Percentiles rank a stretch among this genome's conserved stretches.
phyloP scores from a whole-genome alignment of 73 alveolate genomes.

The Paramecium sexaurelia region DNA sequence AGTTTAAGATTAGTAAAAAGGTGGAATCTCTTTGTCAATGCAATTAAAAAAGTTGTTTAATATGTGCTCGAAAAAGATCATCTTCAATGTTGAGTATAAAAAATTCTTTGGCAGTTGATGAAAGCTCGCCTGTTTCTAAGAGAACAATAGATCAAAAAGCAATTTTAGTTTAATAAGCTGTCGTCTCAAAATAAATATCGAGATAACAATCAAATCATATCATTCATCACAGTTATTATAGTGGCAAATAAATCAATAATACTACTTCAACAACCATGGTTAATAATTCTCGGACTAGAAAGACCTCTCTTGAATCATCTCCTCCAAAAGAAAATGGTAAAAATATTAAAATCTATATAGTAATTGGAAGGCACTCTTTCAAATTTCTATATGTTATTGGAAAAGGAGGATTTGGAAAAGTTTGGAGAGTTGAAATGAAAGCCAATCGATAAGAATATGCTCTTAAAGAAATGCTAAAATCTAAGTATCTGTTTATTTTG shows the following conservation, averaged over 20 bases:
- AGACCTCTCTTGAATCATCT: conserved; percentile 10
- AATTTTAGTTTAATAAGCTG: not conserved
- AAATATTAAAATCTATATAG: not conserved
- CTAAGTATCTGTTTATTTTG: not conserved
- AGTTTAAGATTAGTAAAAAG: conserved; percentile 40
- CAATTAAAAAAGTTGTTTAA: conserved; percentile 34
- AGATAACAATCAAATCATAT: conserved; percentile 26
- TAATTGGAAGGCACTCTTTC: conserved; percentile 54
- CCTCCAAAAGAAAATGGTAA: conserved; percentile 14
- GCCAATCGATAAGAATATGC: conserved; percentile 45
- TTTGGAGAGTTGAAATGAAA: conserved; percentile 57
- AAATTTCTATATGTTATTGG: conserved; percentile 47
- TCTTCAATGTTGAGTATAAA: conserved; percentile 13
- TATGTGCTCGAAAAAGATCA: conserved; percentile 41
- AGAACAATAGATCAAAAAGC: conserved; percentile 16
- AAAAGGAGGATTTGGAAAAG: conserved; percentile 50
- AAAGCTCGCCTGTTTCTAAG: conserved; percentile 42
- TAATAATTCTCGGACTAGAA: conserved; percentile 8
- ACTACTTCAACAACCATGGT: conserved; percentile 28
- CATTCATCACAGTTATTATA: conserved; percentile 13
- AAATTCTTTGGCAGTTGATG: conserved; percentile 24
- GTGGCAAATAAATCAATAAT: conserved; percentile 37
- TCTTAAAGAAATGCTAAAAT: conserved; percentile 27
- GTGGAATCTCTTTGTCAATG: conserved; percentile 48
- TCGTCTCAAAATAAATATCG: conserved; percentile 38